Conservation (phyloP, 768 basidiomycete genomes). For the Tylopilus sp. region DNA sequence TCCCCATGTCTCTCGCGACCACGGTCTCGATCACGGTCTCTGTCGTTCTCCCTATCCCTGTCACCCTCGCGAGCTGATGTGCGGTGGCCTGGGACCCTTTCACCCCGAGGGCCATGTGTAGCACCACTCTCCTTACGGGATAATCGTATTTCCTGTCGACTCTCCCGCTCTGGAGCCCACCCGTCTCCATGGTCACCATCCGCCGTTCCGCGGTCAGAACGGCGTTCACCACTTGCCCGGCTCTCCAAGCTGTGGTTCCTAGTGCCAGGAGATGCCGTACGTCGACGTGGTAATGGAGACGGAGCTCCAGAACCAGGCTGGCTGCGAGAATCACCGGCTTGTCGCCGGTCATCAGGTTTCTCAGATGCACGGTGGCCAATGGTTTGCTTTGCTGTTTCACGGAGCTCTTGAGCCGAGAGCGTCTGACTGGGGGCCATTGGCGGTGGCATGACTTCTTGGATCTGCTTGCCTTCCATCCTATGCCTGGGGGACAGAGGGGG, state of each 20-base stretch:
- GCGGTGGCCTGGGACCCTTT: conserved; percentile 45
- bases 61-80: conserved; percentile 31
- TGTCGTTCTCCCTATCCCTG: conserved; percentile 42
- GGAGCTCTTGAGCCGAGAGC: conserved; percentile 69
- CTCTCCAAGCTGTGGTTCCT: conserved; percentile 71
- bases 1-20: conserved; percentile 46
- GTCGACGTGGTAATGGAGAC: conserved; percentile 52
- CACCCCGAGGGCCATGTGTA: conserved; percentile 49
- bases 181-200: conserved; percentile 50
- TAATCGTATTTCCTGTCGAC: conserved; percentile 42
- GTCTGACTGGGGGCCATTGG: conserved; percentile 78
- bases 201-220: conserved; percentile 47
- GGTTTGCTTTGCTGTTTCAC: conserved; percentile 75
- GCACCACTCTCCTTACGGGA: conserved; percentile 43
- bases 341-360: conserved; percentile 39
- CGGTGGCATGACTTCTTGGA: conserved; percentile 64
- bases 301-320: conserved; percentile 51
- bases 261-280: conserved; percentile 65
- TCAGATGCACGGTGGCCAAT: conserved; percentile 39
- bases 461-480: conserved; percentile 38
- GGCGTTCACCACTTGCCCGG: conserved; percentile 64
- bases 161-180: conserved; percentile 50
- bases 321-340: conserved; percentile 37
- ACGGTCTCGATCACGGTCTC: conserved; percentile 47
- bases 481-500: conserved; percentile 39